A percentile compares a stretch with the other conserved stretches of the same genome.
Evolutionary conservation across 2,329 filamentous ascomycete genomes (phyloP).

Genomic region (Colletotrichum abscissum): DNA sequence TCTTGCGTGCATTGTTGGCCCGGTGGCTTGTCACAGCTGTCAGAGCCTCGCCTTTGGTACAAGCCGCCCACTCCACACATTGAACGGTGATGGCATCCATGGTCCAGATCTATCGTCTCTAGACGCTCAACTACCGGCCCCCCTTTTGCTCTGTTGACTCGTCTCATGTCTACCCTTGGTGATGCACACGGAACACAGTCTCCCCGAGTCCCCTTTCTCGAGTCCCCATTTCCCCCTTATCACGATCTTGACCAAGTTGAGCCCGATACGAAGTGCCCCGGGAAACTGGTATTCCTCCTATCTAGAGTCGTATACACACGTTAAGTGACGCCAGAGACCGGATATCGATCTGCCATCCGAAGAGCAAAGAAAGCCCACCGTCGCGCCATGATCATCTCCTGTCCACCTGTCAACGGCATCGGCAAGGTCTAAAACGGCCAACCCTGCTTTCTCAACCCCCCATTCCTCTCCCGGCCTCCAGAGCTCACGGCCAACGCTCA

Average conservation of each 20-base stretch:
- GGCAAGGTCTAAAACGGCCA: background rate
- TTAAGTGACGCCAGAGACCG: background rate
- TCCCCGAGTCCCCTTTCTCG: conserved; percentile 1
- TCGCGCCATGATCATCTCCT: background rate
- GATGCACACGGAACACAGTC: conserved; percentile 20
- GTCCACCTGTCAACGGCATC: background rate
- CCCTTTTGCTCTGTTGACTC: conserved; percentile 1
- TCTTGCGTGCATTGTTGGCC: background rate
- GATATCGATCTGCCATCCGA: conserved; percentile 12
- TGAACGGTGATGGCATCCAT: background rate
- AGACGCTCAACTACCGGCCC: background rate
- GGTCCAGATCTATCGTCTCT: background rate
- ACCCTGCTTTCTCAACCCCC: background rate
- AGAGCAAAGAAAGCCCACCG: background rate
- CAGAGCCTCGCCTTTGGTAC: background rate
- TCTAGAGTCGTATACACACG: background rate
- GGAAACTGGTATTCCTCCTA: background rate
- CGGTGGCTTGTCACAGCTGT: conserved; percentile 9
- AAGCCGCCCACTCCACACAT: background rate
- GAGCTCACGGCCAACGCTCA: background rate
- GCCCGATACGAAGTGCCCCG: background rate
- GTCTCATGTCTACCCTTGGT: conserved; percentile 23
- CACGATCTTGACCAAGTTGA: background rate
- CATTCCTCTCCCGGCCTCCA: background rate
- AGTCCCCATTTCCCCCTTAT: background rate